A percentile compares a stretch with the other conserved stretches of the same genome.
phyloP scores from a whole-genome alignment of 192 early-diverging fungal species.

The Glomus cerebriforme region DNA sequence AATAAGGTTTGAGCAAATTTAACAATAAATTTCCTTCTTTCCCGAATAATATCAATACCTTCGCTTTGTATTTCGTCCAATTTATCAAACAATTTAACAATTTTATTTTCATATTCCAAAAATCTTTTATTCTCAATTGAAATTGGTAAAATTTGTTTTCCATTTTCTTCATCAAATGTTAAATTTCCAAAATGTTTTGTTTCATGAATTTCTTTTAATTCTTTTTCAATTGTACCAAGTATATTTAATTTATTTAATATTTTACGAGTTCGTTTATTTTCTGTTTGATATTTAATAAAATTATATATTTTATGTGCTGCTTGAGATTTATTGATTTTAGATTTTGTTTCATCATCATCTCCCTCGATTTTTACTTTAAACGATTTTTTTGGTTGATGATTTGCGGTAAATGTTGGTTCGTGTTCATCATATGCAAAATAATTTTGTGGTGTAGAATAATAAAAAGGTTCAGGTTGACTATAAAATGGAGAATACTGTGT shows the following conservation, averaged over 20 bases:
- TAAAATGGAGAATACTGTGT: not conserved
- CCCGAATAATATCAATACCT: not conserved
- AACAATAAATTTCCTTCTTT: conserved; percentile 11
- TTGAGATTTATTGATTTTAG: not conserved
- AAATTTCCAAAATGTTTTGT: not conserved
- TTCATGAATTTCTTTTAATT: not conserved
- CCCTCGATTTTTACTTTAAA: not conserved
- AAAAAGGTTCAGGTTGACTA: not conserved
- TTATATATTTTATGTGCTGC: not conserved
- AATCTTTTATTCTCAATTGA: conserved; percentile 1
- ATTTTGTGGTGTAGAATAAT: not conserved
- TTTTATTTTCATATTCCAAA: conserved; percentile 1
- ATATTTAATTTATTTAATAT: not conserved
- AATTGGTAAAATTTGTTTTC: conserved; percentile 5
- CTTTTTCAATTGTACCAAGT: not conserved
- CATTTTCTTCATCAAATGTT: not conserved
- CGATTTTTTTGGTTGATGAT: not conserved
- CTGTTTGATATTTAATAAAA: not conserved
- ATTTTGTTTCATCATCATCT: not conserved
- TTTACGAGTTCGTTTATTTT: not conserved
- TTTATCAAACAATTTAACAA: conserved; percentile 5
- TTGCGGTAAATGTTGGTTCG: not conserved
- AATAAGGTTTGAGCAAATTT: conserved; percentile 15
- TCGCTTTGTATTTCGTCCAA: conserved; percentile 12
- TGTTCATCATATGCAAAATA: not conserved